A percentile compares a stretch with the other conserved stretches of the same genome.
phyloP scores from a whole-genome alignment of 257 asterid species.

The Echites panduratus region DNA sequence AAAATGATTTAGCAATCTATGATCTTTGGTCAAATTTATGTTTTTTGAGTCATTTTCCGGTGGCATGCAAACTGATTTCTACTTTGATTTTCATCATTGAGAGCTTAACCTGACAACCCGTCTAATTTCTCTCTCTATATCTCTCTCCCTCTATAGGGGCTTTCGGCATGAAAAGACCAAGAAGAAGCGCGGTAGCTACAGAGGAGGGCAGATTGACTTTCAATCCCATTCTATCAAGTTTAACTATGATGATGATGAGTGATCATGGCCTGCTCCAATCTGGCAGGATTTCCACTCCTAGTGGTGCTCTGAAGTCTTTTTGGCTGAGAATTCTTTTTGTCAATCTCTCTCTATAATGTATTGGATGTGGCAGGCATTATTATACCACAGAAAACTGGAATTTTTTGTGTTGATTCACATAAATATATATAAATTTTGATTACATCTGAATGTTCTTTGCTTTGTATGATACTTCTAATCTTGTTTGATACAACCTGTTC shows the following conservation, averaged over 20 bases:
- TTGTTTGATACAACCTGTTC: no score
- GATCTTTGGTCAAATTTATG: neutral
- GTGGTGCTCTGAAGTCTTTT: neutral
- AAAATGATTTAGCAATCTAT: slow-evolving; percentile 2
- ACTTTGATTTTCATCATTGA: neutral
- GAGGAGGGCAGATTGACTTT: slow-evolving; percentile 83
- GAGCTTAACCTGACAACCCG: neutral
- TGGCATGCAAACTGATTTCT: neutral
- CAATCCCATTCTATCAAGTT: slow-evolving; percentile 82
- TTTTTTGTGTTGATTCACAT: neutral
- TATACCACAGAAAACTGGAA: neutral
- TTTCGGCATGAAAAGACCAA: slow-evolving; percentile 72
- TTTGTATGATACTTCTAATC: neutral
- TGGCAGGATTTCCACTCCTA: neutral
- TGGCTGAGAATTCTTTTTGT: neutral
- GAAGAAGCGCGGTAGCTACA: slow-evolving; percentile 96
- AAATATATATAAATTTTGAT: neutral
- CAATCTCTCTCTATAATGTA: neutral
- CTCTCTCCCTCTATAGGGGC: slow-evolving; percentile 21
- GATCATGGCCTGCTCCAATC: neutral
- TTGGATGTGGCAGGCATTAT: neutral
- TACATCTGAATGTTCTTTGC: neutral
- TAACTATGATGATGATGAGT: slow-evolving; percentile 73
- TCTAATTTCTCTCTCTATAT: no score
- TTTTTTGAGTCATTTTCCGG: neutral